phyloP scores from a whole-genome alignment of 192 early-diverging fungal genomes.

The Backusella parvicylindrica region DNA sequence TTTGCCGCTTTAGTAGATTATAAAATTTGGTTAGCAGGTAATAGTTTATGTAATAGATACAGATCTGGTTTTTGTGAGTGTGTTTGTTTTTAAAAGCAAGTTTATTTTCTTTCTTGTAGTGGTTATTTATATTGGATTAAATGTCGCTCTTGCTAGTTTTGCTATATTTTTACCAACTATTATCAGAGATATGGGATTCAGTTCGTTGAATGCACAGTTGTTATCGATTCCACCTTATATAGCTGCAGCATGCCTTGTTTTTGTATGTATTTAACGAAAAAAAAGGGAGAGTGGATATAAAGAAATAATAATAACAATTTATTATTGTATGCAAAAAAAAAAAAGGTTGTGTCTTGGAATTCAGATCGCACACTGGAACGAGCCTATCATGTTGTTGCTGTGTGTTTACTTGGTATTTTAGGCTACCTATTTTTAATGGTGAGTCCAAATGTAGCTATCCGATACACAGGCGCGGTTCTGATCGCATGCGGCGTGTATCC shows the following conservation, averaged over 20 bases:
- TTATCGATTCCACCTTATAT: constrained; percentile 19
- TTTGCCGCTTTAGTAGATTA: constrained; percentile 35
- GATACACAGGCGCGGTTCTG: constrained; percentile 14
- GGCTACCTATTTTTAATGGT: constrained; percentile 48
- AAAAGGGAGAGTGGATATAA: no score
- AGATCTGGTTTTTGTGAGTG: neutral
- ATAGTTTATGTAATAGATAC: neutral
- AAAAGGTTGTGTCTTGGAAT: constrained; percentile 34
- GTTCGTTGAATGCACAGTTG: constrained; percentile 14
- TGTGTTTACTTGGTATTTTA: constrained; percentile 22
- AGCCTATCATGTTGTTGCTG: constrained; percentile 34
- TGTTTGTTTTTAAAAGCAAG: no score
- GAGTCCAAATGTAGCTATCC: constrained; percentile 23
- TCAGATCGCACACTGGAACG: constrained; percentile 49
- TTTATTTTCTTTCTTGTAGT: neutral
- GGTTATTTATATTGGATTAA: constrained; percentile 37
- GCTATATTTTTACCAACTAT: constrained; percentile 49
- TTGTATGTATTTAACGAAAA: constrained; percentile 15
- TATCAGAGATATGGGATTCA: constrained; percentile 39
- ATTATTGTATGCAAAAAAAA: no score
- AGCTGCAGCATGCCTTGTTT: constrained; percentile 29
- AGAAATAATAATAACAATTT: neutral
- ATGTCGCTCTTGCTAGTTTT: constrained; percentile 49
- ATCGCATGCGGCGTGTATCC: constrained; percentile 42
- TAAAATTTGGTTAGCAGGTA: constrained; percentile 25